Conservation (phyloP, 2,329 filamentous ascomycete species). For the Aspergillus proliferans region DNA sequence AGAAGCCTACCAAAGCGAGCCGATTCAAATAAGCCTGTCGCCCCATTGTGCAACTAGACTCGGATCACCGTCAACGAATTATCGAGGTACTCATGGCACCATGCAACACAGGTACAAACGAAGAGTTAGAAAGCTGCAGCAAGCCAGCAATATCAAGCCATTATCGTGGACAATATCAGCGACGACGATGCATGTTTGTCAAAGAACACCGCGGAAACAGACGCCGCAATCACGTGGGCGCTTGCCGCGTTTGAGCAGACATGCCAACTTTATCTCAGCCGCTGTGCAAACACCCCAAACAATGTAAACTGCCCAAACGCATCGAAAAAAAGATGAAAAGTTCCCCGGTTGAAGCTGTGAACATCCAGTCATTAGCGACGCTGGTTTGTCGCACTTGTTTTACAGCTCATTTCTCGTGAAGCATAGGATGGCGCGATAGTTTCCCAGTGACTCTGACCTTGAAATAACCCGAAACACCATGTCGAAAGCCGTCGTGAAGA, state of each 20-base stretch:
- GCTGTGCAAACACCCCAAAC: background rate
- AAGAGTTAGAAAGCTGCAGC: background rate
- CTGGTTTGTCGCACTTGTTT: constrained; percentile 11
- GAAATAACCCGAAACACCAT: constrained; percentile 17
- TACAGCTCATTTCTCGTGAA: constrained; percentile 8
- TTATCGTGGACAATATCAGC: background rate
- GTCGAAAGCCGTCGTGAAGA: constrained; percentile 60
- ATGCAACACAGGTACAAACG: background rate
- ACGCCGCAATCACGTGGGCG: constrained; percentile 10
- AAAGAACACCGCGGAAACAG: background rate
- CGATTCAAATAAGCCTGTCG: constrained; percentile 41
- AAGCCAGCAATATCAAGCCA: background rate
- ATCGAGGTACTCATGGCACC: background rate
- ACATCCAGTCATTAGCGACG: constrained; percentile 15
- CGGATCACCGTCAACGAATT: background rate
- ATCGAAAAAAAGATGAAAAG: constrained; percentile 30
- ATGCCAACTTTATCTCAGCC: background rate
- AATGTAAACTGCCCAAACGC: constrained; percentile 28
- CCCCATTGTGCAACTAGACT: constrained; percentile 28
- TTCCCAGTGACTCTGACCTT: background rate
- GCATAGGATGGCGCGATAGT: constrained; percentile 16
- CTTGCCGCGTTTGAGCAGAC: constrained; percentile 11
- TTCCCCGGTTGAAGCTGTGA: constrained; percentile 17
- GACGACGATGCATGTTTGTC: background rate
- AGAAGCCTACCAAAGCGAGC: constrained; percentile 40